Evolutionary conservation across 225 moss, liverwort and hornwort species (phyloP).

Genomic region (Polytrichum commune): DNA sequence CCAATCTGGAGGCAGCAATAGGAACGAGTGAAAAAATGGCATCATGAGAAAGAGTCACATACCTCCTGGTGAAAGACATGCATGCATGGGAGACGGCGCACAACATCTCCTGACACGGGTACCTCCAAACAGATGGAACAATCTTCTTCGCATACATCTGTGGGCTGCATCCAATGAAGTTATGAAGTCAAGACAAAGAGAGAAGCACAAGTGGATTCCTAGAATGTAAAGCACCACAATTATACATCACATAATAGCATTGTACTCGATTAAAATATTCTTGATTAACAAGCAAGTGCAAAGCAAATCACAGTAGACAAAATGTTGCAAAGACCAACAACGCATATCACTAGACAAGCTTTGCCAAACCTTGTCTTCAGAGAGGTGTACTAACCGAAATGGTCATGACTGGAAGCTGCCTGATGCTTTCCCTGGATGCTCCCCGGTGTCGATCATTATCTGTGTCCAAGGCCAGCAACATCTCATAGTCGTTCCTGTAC

Average conservation of each 20-base stretch:
- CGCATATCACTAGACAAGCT: too few species aligned
- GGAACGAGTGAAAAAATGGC: neutral
- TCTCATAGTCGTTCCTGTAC: constrained; percentile 80
- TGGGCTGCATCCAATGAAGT: constrained; percentile 41
- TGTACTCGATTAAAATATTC: too few species aligned
- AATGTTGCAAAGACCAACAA: too few species aligned
- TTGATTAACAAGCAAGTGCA: too few species aligned
- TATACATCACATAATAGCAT: too few species aligned
- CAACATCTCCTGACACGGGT: constrained; percentile 47
- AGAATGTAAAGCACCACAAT: neutral
- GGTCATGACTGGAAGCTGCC: constrained; percentile 51
- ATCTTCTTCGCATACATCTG: constrained; percentile 61
- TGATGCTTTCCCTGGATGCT: constrained; percentile 61
- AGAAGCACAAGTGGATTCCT: neutral
- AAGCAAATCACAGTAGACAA: too few species aligned
- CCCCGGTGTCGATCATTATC: constrained; percentile 65
- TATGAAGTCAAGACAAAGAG: constrained; percentile 9
- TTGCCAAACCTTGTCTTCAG: neutral
- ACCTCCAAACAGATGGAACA: constrained; percentile 79
- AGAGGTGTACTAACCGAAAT: constrained; percentile 31
- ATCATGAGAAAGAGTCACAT: neutral
- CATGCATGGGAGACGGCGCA: constrained; percentile 74
- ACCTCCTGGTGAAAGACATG: constrained; percentile 69
- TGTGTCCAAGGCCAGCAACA: constrained; percentile 76
- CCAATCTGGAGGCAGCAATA: neutral